A percentile compares a stretch with the other conserved stretches of the same genome.
phyloP scores from a whole-genome alignment of 2,329 filamentous ascomycete species.

The Colletotrichum abscissum region DNA sequence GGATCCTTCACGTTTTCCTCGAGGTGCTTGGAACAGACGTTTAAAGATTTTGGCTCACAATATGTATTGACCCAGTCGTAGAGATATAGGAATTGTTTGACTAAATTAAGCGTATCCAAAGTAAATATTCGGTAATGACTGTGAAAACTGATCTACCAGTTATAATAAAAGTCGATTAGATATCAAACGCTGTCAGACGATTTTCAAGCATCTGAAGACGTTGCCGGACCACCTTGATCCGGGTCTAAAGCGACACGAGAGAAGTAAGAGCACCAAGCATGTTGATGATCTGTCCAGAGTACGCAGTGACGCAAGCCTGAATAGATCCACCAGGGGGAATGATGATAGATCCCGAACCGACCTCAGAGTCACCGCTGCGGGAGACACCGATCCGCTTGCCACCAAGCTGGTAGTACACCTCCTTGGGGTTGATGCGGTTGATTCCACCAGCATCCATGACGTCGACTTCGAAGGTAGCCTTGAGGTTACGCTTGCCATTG shows the following conservation, averaged over 20 bases:
- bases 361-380: background rate
- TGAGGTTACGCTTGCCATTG: slow-evolving; percentile 4
- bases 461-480: slow-evolving; percentile 6
- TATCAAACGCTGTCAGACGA: too few relatives aligned
- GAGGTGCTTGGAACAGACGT: too few relatives aligned
- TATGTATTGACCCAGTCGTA: too few relatives aligned
- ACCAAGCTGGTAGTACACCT: slow-evolving; percentile 11
- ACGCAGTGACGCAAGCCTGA: slow-evolving; percentile 6
- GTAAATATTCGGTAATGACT: too few relatives aligned
- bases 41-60: too few relatives aligned
- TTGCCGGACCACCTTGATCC: too few relatives aligned
- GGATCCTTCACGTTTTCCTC: too few relatives aligned
- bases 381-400: slow-evolving; percentile 8
- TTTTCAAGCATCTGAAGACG: too few relatives aligned
- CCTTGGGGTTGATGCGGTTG: background rate
- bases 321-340: slow-evolving; percentile 3
- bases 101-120: too few relatives aligned
- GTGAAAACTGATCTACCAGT: too few relatives aligned
- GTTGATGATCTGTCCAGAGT: background rate
- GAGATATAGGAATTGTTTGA: too few relatives aligned
- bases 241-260: background rate
- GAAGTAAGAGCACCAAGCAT: slow-evolving; percentile 5
- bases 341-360: slow-evolving; percentile 9
- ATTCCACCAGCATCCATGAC: slow-evolving; percentile 8
- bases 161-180: too few relatives aligned